Percentiles rank a stretch among this genome's conserved stretches.
phyloP scores from a whole-genome alignment of 2,329 filamentous ascomycete genomes.

The Neophaeococcomyces aloes region DNA sequence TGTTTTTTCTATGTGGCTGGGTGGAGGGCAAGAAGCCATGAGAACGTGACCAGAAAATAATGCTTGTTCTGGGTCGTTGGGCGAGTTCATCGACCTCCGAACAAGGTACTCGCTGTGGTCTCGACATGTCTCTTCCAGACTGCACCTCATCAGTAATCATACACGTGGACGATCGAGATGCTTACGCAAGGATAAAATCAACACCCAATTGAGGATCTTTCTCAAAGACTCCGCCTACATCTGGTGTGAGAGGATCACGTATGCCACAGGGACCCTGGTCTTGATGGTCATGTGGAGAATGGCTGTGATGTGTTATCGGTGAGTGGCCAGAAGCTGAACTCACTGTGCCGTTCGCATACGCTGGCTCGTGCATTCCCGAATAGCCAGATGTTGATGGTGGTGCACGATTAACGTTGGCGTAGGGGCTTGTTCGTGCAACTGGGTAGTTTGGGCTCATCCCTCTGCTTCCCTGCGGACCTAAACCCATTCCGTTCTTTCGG shows the following conservation, averaged over 20 bases:
- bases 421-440: constrained; percentile 2
- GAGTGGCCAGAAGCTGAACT: constrained; percentile 17
- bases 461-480: background rate
- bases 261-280: constrained; percentile 13
- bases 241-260: constrained; percentile 7
- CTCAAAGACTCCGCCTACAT: constrained; percentile 33
- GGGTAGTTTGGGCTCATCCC: constrained; percentile 3
- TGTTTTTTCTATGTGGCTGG: constrained; percentile 47
- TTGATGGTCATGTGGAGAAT: constrained; percentile 21
- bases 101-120: constrained; percentile 75
- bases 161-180: constrained; percentile 1
- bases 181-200: constrained; percentile 39
- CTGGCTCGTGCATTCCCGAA: constrained; percentile 10
- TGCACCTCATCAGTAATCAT: background rate
- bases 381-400: constrained; percentile 11
- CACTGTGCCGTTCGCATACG: constrained; percentile 13
- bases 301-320: constrained; percentile 15
- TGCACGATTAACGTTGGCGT: background rate
- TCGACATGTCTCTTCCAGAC: constrained; percentile 77
- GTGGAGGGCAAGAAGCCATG: constrained; percentile 83
- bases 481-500: constrained; percentile 20
- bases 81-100: constrained; percentile 43
- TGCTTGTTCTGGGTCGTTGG: constrained; percentile 50
- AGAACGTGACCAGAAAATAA: constrained; percentile 73
- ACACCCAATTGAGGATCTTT: constrained; percentile 37